phyloP scores from a whole-genome alignment of 176 grass and related monocot species.

The Ensete glaucum region DNA sequence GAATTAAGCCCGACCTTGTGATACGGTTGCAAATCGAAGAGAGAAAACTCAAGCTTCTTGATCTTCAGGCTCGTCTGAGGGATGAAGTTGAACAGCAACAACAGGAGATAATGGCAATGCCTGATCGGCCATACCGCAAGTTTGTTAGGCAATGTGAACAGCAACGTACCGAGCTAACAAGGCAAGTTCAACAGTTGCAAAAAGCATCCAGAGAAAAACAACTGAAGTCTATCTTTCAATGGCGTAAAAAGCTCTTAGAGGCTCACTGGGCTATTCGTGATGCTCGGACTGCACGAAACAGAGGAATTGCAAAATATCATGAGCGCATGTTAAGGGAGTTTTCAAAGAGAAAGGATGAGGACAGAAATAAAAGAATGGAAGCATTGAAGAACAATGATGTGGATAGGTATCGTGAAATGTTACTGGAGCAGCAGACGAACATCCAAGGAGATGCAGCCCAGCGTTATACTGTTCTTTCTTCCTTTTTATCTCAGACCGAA shows the following conservation, averaged over 20 bases:
- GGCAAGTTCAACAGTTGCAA: slow-evolving; percentile 76
- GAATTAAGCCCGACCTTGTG: slow-evolving; percentile 80
- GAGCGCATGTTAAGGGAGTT: slow-evolving; percentile 93
- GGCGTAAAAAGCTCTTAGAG: slow-evolving; percentile 95
- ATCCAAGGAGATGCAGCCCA: slow-evolving; percentile 78
- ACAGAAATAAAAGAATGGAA: slow-evolving; percentile 92
- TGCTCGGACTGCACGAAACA: slow-evolving; percentile 70
- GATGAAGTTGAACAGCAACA: slow-evolving; percentile 85
- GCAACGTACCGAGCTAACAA: slow-evolving; percentile 53
- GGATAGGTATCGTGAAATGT: slow-evolving; percentile 77
- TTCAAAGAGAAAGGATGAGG: slow-evolving; percentile 88
- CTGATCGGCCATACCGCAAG: slow-evolving; percentile 74
- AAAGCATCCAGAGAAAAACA: slow-evolving; percentile 66
- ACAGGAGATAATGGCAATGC: slow-evolving; percentile 92
- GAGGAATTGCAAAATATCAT: slow-evolving; percentile 91
- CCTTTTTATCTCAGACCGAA: slow-evolving; percentile 86
- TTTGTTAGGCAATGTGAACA: slow-evolving; percentile 89
- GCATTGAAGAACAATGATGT: slow-evolving; percentile 91
- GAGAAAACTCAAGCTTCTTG: slow-evolving; percentile 75
- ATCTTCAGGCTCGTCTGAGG: slow-evolving; percentile 63
- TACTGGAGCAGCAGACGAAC: slow-evolving; percentile 84
- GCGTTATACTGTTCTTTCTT: slow-evolving; percentile 81
- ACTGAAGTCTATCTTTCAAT: slow-evolving; percentile 78
- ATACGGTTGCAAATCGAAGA: slow-evolving; percentile 90
- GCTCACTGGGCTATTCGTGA: slow-evolving; percentile 80